Conservation (phyloP, 495 filamentous ascomycete species). For the Talaromyces thailandensis region DNA sequence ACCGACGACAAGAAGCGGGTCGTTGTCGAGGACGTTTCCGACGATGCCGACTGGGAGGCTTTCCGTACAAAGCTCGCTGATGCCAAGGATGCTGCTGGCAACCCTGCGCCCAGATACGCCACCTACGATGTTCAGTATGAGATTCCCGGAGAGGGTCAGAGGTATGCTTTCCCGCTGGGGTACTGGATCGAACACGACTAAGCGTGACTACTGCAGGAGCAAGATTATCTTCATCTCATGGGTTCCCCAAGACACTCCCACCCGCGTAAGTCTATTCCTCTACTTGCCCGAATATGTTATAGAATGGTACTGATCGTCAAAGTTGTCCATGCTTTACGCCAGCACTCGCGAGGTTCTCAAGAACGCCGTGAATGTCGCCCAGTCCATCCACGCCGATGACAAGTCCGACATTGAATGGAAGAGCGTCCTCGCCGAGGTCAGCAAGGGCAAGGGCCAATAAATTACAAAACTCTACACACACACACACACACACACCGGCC, state of each 20-base stretch:
- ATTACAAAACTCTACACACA: constrained; percentile 14
- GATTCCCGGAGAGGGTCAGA: constrained; percentile 70
- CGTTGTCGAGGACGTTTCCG: constrained; percentile 66
- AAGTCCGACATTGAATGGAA: constrained; percentile 81
- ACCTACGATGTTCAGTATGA: constrained; percentile 90
- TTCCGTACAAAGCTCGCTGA: constrained; percentile 75
- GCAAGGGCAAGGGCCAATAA: constrained; percentile 56
- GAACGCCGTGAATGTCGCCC: constrained; percentile 67
- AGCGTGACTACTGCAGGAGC: constrained; percentile 45
- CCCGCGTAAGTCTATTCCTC: constrained; percentile 55
- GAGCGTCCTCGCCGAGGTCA: constrained; percentile 65
- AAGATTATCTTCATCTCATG: constrained; percentile 96
- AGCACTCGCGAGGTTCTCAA: constrained; percentile 90
- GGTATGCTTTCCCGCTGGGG: constrained; percentile 40
- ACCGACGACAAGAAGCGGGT: constrained; percentile 86
- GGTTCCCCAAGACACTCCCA: constrained; percentile 76
- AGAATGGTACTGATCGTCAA: constrained; percentile 15
- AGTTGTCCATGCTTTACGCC: constrained; percentile 86
- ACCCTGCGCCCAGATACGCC: constrained; percentile 69
- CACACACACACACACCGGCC: too few relatives aligned
- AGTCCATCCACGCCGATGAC: constrained; percentile 91
- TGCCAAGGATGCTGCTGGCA: constrained; percentile 59
- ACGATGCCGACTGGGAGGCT: constrained; percentile 56
- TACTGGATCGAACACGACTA: neutral
- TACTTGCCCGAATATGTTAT: neutral